Conservation (phyloP, 108 stramenopile species). For the Pseudonitzschia multiseries region DNA sequence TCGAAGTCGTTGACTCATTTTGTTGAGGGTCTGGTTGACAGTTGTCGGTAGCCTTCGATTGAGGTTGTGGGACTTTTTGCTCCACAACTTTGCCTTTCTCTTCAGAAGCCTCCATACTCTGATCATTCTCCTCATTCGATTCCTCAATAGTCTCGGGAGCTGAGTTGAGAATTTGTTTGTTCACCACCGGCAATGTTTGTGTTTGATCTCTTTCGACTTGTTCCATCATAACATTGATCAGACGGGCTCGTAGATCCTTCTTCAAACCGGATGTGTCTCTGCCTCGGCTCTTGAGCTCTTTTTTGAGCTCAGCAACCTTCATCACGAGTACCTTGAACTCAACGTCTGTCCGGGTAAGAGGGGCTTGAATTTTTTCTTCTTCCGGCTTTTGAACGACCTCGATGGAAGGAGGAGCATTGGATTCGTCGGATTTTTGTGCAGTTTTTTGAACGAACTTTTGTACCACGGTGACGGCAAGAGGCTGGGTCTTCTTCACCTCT, state of each 20-base stretch:
- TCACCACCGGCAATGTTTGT: not conserved
- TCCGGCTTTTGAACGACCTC: not conserved
- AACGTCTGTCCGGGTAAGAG: slow-evolving; percentile 13
- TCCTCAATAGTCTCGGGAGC: slow-evolving; percentile 2
- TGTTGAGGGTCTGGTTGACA: not conserved
- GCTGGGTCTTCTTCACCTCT: not conserved
- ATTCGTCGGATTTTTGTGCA: not conserved
- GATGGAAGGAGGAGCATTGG: not conserved
- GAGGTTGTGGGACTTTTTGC: not conserved
- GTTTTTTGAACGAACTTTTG: not conserved
- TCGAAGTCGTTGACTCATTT: not conserved
- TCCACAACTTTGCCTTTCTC: not conserved
- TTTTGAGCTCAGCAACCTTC: slow-evolving; percentile 48
- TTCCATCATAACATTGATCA: slow-evolving; percentile 30
- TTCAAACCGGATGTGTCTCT: slow-evolving; percentile 47
- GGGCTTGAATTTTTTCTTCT: not conserved
- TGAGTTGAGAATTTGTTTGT: not conserved
- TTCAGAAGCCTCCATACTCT: not conserved
- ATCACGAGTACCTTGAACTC: slow-evolving; percentile 42
- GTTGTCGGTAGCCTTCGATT: not conserved
- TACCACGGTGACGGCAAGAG: not conserved
- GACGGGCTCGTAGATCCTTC: slow-evolving; percentile 42
- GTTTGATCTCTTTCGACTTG: slow-evolving; percentile 18
- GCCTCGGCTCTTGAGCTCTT: slow-evolving; percentile 41
- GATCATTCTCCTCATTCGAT: not conserved